Evolutionary conservation across 306 rosid genomes (phyloP).

Genomic region (Pyrus pyrifolia): DNA sequence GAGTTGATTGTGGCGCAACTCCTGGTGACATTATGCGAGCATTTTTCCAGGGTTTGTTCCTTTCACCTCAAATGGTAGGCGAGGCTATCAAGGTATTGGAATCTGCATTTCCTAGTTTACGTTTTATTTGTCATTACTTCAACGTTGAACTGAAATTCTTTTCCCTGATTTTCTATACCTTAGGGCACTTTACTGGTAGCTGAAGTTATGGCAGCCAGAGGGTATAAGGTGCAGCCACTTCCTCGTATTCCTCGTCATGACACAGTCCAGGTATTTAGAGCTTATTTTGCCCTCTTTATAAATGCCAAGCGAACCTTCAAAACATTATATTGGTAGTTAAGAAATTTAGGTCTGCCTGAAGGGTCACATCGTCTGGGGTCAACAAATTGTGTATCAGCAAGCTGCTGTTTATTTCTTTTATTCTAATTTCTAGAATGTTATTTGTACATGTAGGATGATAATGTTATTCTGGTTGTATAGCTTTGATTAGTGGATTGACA

Average conservation of each 20-base stretch:
- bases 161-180: conserved; percentile 8
- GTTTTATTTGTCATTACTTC: conserved; percentile 10
- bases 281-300: not conserved
- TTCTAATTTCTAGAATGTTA: not conserved
- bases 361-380: not conserved
- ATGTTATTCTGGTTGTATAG: not conserved
- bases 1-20: conserved; percentile 79
- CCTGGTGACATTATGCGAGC: conserved; percentile 85
- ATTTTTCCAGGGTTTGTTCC: conserved; percentile 86
- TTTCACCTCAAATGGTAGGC: conserved; percentile 99
- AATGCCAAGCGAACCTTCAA: not conserved
- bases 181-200: conserved; percentile 80
- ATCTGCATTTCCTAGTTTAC: conserved; percentile 7
- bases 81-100: conserved; percentile 76
- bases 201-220: conserved; percentile 79
- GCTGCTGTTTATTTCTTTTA: not conserved
- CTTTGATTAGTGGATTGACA: not conserved
- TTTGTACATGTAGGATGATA: not conserved
- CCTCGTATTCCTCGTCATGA: conserved; percentile 67
- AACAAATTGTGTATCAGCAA: conserved; percentile 2
- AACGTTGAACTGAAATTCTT: conserved; percentile 13
- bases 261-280: conserved; percentile 63
- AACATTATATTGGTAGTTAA: not conserved
- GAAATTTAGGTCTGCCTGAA: not conserved
- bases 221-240: conserved; percentile 83